phyloP scores from a whole-genome alignment of 2,329 filamentous ascomycete species.

The Nothophoma quercina region DNA sequence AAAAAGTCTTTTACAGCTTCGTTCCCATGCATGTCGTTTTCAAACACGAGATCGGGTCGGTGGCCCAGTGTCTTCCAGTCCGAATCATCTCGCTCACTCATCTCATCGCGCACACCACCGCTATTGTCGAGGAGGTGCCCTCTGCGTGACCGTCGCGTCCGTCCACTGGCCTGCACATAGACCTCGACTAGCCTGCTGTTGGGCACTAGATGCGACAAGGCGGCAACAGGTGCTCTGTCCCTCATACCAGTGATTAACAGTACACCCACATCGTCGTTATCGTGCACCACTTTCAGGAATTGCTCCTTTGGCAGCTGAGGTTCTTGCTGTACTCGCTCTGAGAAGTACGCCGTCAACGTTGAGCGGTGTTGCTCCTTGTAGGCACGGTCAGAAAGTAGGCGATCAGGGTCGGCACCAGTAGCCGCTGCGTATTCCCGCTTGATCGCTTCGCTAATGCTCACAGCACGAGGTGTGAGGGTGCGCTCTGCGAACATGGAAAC shows the following conservation, averaged over 20 bases:
- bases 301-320: slow-evolving; percentile 58
- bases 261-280: slow-evolving; percentile 56
- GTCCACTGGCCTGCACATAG: slow-evolving; percentile 53
- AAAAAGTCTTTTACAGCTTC: slow-evolving; percentile 54
- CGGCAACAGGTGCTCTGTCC: slow-evolving; percentile 65
- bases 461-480: slow-evolving; percentile 49
- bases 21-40: slow-evolving; percentile 58
- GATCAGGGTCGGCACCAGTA: slow-evolving; percentile 57
- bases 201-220: slow-evolving; percentile 63
- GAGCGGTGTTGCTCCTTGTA: slow-evolving; percentile 69
- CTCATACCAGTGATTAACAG: slow-evolving; percentile 70
- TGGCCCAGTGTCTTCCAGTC: slow-evolving; percentile 38
- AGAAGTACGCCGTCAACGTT: slow-evolving; percentile 62
- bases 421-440: slow-evolving; percentile 64
- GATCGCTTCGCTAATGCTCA: slow-evolving; percentile 61
- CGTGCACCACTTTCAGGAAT: slow-evolving; percentile 50
- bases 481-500: slow-evolving; percentile 49
- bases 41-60: slow-evolving; percentile 58
- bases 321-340: slow-evolving; percentile 52
- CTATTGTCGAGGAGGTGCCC: slow-evolving; percentile 28
- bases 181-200: slow-evolving; percentile 63
- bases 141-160: slow-evolving; percentile 51
- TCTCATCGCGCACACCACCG: slow-evolving; percentile 19
- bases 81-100: slow-evolving; percentile 7
- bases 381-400: slow-evolving; percentile 60